Conservation (phyloP, 1,284 basidiomycete genomes). For the Polyporus tsugae region DNA sequence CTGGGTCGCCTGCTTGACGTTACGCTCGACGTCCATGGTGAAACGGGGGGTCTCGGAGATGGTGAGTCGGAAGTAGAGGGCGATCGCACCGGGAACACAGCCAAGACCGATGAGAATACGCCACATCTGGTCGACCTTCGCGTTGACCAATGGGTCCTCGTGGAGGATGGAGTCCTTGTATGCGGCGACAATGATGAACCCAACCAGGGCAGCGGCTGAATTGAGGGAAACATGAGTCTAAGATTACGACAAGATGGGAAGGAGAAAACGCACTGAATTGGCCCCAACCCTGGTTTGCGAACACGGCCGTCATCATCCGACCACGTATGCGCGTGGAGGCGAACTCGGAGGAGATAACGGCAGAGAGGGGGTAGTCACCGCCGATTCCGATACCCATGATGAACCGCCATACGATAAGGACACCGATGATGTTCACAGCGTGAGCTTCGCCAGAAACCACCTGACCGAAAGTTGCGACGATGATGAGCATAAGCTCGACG, state of each 20-base stretch:
- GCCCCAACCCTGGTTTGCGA: slow-evolving; percentile 65
- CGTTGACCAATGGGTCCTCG: slow-evolving; percentile 46
- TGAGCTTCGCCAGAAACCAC: slow-evolving; percentile 59
- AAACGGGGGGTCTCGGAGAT: slow-evolving; percentile 86
- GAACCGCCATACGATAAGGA: slow-evolving; percentile 65
- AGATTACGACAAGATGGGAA: slow-evolving; percentile 24
- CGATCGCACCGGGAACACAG: slow-evolving; percentile 70
- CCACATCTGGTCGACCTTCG: slow-evolving; percentile 69
- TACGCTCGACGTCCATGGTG: slow-evolving; percentile 91
- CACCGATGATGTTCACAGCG: slow-evolving; percentile 64
- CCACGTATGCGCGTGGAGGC: slow-evolving; percentile 65
- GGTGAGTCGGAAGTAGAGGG: slow-evolving; percentile 81
- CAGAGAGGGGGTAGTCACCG: slow-evolving; percentile 62
- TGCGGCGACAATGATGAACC: slow-evolving; percentile 61
- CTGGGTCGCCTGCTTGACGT: slow-evolving; percentile 74
- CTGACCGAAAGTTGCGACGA: slow-evolving; percentile 57
- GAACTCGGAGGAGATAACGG: slow-evolving; percentile 67
- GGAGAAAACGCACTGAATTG: slow-evolving; percentile 50
- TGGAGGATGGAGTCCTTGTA: slow-evolving; percentile 61
- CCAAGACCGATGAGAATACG: slow-evolving; percentile 77
- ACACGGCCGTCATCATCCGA: slow-evolving; percentile 64
- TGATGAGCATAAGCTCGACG: slow-evolving; percentile 65
- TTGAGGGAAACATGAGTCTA: not conserved
- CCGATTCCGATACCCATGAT: slow-evolving; percentile 59
- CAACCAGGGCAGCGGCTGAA: slow-evolving; percentile 59